A percentile compares a stretch with the other conserved stretches of the same genome.
These are phyloP conservation scores for Cordyceps javanica DNA, from an alignment of 2,329 filamentous ascomycete species.

Conservation along the genomic window DNA sequence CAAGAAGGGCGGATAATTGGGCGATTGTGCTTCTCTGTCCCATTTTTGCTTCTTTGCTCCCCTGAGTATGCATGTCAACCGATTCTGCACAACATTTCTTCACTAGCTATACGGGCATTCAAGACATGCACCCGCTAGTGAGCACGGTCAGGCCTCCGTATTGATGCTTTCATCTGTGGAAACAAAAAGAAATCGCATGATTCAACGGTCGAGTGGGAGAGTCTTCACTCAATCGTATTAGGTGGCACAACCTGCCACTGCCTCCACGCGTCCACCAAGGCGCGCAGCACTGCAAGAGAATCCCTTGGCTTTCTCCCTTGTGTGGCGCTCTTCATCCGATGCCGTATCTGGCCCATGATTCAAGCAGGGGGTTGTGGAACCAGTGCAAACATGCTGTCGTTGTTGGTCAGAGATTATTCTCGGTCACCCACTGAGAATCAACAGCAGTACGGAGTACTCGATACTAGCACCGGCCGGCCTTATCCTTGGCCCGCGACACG, in stretches of 20 bases:
- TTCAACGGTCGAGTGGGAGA: neutral
- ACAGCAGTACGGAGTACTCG: neutral
- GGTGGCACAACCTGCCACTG: neutral
- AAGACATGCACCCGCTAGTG: conserved; percentile 5
- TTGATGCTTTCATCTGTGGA: too few relatives aligned
- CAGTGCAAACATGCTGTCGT: neutral
- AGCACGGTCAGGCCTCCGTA: too few relatives aligned
- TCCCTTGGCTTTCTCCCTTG: neutral
- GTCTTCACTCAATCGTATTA: neutral
- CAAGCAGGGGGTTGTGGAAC: neutral
- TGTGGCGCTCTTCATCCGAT: conserved; percentile 1
- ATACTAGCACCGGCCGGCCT: too few relatives aligned
- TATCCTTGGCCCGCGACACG: neutral
- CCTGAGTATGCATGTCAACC: neutral
- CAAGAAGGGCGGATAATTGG: too few relatives aligned
- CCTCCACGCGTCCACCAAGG: neutral
- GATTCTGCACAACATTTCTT: neutral
- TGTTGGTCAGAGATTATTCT: neutral
- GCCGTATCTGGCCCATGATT: neutral
- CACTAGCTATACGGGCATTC: neutral
- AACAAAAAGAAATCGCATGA: neutral
- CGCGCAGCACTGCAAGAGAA: neutral
- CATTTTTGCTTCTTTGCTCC: too few relatives aligned
- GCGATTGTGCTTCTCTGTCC: too few relatives aligned
- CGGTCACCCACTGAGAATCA: neutral